phyloP scores from a whole-genome alignment of 495 filamentous ascomycete genomes.

The Aspergillus homomorphus region DNA sequence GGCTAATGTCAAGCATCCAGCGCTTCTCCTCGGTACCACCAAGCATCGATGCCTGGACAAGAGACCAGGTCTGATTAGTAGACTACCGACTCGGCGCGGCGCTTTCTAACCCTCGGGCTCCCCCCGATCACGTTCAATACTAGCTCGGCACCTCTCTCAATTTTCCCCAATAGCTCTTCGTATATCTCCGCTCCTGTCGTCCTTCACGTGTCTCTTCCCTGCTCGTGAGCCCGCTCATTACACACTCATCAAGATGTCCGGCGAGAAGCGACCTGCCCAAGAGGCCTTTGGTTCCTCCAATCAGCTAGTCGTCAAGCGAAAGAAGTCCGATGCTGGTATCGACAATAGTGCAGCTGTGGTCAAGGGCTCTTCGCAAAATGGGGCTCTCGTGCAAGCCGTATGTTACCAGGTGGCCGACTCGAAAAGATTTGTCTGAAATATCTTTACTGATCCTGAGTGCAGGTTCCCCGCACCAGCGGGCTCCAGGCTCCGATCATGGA shows the following conservation, averaged over 20 bases:
- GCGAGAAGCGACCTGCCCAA: slow-evolving; percentile 84
- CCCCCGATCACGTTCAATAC: not conserved
- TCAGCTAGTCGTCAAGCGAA: slow-evolving; percentile 85
- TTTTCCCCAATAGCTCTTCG: not conserved
- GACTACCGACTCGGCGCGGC: slow-evolving; percentile 4
- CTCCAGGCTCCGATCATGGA: slow-evolving; percentile 95
- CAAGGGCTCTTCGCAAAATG: slow-evolving; percentile 65
- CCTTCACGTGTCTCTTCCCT: not conserved
- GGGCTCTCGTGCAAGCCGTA: slow-evolving; percentile 82
- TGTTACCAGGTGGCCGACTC: slow-evolving; percentile 25
- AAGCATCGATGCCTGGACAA: slow-evolving; percentile 1
- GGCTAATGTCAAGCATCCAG: slow-evolving; percentile 13
- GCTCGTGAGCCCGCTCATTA: not conserved
- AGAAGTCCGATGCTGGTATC: slow-evolving; percentile 67
- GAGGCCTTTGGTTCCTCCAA: slow-evolving; percentile 68
- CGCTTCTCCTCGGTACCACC: slow-evolving; percentile 1
- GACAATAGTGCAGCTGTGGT: slow-evolving; percentile 58
- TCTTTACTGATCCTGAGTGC: slow-evolving; percentile 21
- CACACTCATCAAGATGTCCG: slow-evolving; percentile 58
- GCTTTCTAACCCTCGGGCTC: not conserved
- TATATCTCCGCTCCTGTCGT: not conserved
- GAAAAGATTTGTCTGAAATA: not conserved
- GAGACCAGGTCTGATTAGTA: too few species aligned
- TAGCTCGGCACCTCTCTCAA: not conserved
- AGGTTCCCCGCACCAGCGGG: slow-evolving; percentile 80